Conservation (phyloP, 257 asterid species). For the Solanum okadae region DNA sequence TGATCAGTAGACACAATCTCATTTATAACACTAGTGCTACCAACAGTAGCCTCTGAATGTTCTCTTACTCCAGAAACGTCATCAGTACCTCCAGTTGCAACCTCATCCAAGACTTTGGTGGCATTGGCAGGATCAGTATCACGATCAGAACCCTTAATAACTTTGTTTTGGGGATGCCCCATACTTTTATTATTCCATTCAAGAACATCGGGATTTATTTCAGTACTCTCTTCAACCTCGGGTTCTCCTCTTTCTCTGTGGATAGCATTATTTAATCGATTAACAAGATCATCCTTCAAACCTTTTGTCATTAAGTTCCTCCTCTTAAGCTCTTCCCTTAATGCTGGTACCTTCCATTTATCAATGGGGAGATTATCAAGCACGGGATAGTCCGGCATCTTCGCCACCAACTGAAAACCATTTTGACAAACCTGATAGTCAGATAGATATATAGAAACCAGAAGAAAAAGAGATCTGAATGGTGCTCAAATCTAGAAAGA, state of each 20-base stretch:
- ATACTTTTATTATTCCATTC: neutral
- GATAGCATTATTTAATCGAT: slow-evolving; percentile 20
- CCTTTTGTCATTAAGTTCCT: slow-evolving; percentile 16
- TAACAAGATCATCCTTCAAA: slow-evolving; percentile 29
- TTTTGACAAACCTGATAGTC: neutral
- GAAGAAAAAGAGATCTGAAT: neutral
- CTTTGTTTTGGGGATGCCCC: neutral
- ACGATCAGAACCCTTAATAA: neutral
- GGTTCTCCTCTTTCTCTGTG: slow-evolving; percentile 7
- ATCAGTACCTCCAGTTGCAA: neutral
- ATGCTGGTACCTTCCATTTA: slow-evolving; percentile 28
- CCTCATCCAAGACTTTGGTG: neutral
- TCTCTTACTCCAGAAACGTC: neutral
- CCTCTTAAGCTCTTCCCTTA: slow-evolving; percentile 34
- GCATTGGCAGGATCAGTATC: neutral
- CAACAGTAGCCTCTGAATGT: neutral
- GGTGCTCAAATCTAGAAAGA: neutral
- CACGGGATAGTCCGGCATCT: slow-evolving; percentile 12
- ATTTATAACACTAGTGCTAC: neutral
- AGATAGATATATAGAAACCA: neutral
- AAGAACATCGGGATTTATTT: neutral
- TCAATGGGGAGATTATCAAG: slow-evolving; percentile 23
- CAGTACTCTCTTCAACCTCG: neutral
- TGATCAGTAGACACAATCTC: neutral
- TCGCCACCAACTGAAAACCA: neutral